Conservation (phyloP, 164 flowering plant genomes). For the Tetracentron sinense region DNA sequence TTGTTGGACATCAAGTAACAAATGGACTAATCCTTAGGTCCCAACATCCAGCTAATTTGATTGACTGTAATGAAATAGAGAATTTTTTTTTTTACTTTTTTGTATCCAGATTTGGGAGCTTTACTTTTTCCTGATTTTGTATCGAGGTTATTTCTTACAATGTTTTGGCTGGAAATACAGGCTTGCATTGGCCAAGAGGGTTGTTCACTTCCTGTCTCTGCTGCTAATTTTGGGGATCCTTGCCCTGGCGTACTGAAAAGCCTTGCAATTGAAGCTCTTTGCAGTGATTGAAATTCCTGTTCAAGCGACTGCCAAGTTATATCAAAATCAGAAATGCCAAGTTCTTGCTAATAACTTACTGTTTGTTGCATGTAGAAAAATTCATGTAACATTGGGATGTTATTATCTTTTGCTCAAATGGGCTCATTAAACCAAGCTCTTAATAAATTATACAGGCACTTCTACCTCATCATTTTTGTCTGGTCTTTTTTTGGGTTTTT, state of each 20-base stretch:
- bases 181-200: slow-evolving; percentile 44
- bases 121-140: too few relatives aligned
- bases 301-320: background rate
- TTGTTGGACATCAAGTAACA: too few relatives aligned
- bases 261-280: slow-evolving; percentile 54
- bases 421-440: too few relatives aligned
- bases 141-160: background rate
- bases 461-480: too few relatives aligned
- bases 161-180: slow-evolving; percentile 31
- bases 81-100: too few relatives aligned
- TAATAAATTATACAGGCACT: background rate
- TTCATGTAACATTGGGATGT: too few relatives aligned
- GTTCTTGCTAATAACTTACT: background rate
- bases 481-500: too few relatives aligned
- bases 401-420: too few relatives aligned
- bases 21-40: too few relatives aligned
- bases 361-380: background rate
- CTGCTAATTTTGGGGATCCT: slow-evolving; percentile 46
- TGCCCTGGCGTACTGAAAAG: slow-evolving; percentile 50
- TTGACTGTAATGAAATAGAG: too few relatives aligned
- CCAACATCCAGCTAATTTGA: too few relatives aligned
- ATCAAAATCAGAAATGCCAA: background rate
- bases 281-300: slow-evolving; percentile 22
- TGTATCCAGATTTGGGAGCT: background rate
- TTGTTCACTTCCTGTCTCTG: slow-evolving; percentile 41